Evolutionary conservation across 2,329 filamentous ascomycete species (phyloP), one percentile per base, ranked within the genome.

Genomic region (Akanthomyces dipterigenus): DNA sequence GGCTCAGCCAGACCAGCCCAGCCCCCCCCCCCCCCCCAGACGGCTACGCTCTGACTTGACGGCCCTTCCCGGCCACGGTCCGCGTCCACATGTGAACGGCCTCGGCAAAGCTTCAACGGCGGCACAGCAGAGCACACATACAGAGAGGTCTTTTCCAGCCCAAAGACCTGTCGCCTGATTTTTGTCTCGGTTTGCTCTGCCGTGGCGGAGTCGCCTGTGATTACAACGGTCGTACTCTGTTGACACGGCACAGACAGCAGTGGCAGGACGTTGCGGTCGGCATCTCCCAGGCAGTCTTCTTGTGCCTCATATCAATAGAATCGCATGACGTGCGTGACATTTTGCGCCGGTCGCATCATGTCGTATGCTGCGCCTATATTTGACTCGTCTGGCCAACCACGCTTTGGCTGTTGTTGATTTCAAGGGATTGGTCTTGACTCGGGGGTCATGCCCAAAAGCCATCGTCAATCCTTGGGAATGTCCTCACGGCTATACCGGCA

Each of bases 1-100:
- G 14, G 36, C 36, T 8, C 36, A 34, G 31, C 31, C 28, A 31
- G 11, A 9, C 31, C 31, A 34, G 31, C 31, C 31, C 31, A 34
- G 31, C 6, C 31, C 31, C 31, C 31, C 31, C 31, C 31, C 8
- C 7, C 6, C 31, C 31, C 31, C 31, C 31, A 34, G 45, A 24
- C 24, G 26, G n/a, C 11, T 11, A 34, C 57, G 57, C 57, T 51
- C 38, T 38, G 57, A 46, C 48, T 36, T 40, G 42, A 16, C 59
- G 59, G 59, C 43, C 53, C 59, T 61, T 61, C 59, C 59, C 59
- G 59, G 59, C 14, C 36, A 50, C 45, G 59, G 59, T 61, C 59
- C 59, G 59, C 51, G 42, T n/a, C 51, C 59, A 43, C 57, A 56
- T 56, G 51, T 61, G 59, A 61, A 31, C n/a, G 45, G 43, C 59